Base-by-base conservation (phyloP, 1,139 yeast species). In the Dujonia santamariae region DNA sequence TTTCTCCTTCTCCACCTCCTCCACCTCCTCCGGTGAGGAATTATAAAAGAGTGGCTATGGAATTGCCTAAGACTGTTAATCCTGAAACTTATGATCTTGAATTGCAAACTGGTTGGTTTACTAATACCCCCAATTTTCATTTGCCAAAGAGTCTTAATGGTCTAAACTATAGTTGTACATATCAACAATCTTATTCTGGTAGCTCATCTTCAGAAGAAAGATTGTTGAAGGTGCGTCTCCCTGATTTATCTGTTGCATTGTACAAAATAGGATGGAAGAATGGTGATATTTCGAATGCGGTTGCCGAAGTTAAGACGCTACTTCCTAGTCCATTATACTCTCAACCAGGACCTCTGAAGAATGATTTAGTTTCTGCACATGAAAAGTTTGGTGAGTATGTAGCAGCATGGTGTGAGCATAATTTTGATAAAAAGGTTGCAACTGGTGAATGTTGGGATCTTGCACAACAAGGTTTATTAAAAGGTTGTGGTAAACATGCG, bases 391-490 rank as follows among this genome's bases (percentile, higher is more conserved):
- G 80, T 3, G 72, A 68, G 18, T 67, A 74, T 42, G 72, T 82
- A 8, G 87, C 85, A 3, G 55, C 68, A 16, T 82, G 86, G 85
- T 66, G 78, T 45, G 83, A 80, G 46, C 69, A 69, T 26, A 67
- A 67, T 29, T 48, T 60, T 31, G 84, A 83, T 2, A 63, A 65
- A 31, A 66, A 65, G 36, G 84, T 83, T 6, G 86, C 85, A 2
- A 58, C 74, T 34, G 92, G 92, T 7, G 90, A 83, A 50, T 83
- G 92, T 56, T 83, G 90, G 90, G 84, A 85, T 28, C 64, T 83
- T 39, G 90, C 87, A 1, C 70, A 71, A 35, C 77, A 78, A 36
- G 86, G 87, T 0, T 60, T 82, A 26, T 59, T 62, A 32, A 69
- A 73, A 38, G 79, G 80, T 0, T 76, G 84, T 44, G 81, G 81